These are phyloP conservation scores for Sclerotinia minor DNA, from an alignment of 2,329 filamentous ascomycete species.

Conservation along the genomic window DNA sequence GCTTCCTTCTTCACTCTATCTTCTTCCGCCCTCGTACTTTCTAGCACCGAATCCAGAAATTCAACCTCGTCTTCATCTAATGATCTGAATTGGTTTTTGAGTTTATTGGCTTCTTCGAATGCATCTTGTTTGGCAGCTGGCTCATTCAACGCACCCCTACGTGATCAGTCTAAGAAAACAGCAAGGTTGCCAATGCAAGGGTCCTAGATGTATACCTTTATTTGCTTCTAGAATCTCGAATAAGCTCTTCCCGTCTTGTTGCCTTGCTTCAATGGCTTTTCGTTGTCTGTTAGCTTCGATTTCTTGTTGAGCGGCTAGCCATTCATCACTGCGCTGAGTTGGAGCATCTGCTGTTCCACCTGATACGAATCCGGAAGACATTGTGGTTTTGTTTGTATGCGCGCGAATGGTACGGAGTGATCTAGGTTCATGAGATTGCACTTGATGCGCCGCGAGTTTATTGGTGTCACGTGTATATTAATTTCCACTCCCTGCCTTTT, in stretches of 20 bases:
- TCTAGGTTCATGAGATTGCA: conserved; percentile 7
- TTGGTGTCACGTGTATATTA: background rate
- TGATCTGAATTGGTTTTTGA: conserved; percentile 75
- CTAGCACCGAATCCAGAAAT: conserved; percentile 64
- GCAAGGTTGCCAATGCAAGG: conserved; percentile 19
- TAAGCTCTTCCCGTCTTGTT: conserved; percentile 56
- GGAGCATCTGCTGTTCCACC: conserved; percentile 50
- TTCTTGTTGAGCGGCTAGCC: conserved; percentile 43
- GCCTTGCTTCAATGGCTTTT: conserved; percentile 45
- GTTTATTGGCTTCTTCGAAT: conserved; percentile 70
- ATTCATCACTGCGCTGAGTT: conserved; percentile 43
- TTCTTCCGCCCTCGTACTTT: conserved; percentile 54
- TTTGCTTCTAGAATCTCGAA: conserved; percentile 79
- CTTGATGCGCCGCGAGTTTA: background rate
- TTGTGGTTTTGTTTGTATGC: conserved; percentile 31
- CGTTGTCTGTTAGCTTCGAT: conserved; percentile 42
- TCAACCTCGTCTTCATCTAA: conserved; percentile 79
- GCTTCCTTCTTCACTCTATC: conserved; percentile 55
- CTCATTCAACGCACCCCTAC: conserved; percentile 38
- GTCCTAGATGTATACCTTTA: conserved; percentile 57
- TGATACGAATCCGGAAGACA: conserved; percentile 53
- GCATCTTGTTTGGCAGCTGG: conserved; percentile 77
- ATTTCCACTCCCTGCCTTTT: background rate
- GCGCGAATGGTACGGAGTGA: conserved; percentile 13
- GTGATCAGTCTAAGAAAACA: conserved; percentile 38